Conservation (phyloP, 2,329 filamentous ascomycete species). For the Talaromyces pinophilus region DNA sequence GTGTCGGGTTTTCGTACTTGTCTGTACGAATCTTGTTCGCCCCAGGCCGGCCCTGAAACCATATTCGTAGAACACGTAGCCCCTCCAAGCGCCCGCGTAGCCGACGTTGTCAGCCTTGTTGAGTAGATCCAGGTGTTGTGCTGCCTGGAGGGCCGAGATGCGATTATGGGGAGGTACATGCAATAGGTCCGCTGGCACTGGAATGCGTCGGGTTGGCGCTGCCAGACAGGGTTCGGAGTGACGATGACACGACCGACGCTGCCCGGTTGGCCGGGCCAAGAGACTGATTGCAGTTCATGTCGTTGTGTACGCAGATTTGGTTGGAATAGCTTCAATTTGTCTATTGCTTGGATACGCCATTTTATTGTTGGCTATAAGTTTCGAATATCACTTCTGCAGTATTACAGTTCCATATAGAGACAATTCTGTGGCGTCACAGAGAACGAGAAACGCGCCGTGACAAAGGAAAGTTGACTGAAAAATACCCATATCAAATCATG, state of each 20-base stretch:
- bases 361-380: background rate
- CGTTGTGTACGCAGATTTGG: slow-evolving; percentile 9
- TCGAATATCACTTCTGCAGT: background rate
- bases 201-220: background rate
- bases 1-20: slow-evolving; percentile 1
- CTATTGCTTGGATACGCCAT: background rate
- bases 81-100: no score
- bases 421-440: background rate
- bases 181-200: background rate
- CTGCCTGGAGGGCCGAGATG: background rate
- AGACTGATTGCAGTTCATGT: slow-evolving; percentile 18
- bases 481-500: background rate
- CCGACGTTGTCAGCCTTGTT: background rate
- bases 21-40: background rate
- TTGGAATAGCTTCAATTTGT: background rate
- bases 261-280: background rate
- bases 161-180: slow-evolving; percentile 16
- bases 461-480: background rate
- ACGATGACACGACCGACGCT: slow-evolving; percentile 12
- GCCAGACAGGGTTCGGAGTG: background rate
- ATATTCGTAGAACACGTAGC: no score
- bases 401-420: background rate
- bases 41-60: slow-evolving; percentile 13
- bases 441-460: background rate
- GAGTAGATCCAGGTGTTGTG: background rate